Conservation (phyloP, 768 basidiomycete species). For the Trametes meyenii region DNA sequence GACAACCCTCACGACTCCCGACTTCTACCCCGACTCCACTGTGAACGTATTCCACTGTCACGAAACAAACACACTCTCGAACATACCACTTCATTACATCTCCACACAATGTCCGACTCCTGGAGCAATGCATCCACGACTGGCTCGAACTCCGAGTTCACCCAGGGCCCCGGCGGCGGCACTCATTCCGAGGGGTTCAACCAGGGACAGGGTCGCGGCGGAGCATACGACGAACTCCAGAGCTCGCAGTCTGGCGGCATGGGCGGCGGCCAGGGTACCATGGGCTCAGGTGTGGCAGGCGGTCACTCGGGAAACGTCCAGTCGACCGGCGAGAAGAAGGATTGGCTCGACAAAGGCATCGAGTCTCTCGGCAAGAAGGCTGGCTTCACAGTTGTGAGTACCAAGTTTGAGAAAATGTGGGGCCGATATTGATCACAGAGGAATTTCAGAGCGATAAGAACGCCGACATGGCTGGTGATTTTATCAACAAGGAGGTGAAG, state of each 20-base stretch:
- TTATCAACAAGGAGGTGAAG: slow-evolving; percentile 30
- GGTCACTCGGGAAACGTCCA: slow-evolving; percentile 25
- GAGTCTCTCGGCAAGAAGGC: slow-evolving; percentile 27
- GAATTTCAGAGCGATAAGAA: slow-evolving; percentile 29
- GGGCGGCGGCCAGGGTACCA: slow-evolving; percentile 31
- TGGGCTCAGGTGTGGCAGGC: slow-evolving; percentile 33
- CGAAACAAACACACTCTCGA: too few species aligned
- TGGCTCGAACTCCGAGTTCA: slow-evolving; percentile 20
- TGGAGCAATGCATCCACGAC: slow-evolving; percentile 14
- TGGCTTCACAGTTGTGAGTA: slow-evolving; percentile 30
- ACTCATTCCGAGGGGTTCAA: slow-evolving; percentile 23
- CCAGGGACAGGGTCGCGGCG: slow-evolving; percentile 25
- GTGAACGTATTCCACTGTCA: too few species aligned
- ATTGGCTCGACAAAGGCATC: slow-evolving; percentile 36
- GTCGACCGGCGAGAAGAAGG: slow-evolving; percentile 24
- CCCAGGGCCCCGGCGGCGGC: slow-evolving; percentile 21
- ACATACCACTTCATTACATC: too few species aligned
- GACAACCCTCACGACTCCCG: too few species aligned
- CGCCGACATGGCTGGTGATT: slow-evolving; percentile 33
- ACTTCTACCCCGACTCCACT: too few species aligned
- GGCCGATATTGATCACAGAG: background rate
- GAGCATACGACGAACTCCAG: slow-evolving; percentile 29
- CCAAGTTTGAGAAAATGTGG: too few species aligned
- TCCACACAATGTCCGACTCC: slow-evolving; percentile 17
- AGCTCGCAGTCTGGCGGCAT: slow-evolving; percentile 20